phyloP scores from a whole-genome alignment of 371 early-diverging fungal species.

The Capniomyces stellatus region DNA sequence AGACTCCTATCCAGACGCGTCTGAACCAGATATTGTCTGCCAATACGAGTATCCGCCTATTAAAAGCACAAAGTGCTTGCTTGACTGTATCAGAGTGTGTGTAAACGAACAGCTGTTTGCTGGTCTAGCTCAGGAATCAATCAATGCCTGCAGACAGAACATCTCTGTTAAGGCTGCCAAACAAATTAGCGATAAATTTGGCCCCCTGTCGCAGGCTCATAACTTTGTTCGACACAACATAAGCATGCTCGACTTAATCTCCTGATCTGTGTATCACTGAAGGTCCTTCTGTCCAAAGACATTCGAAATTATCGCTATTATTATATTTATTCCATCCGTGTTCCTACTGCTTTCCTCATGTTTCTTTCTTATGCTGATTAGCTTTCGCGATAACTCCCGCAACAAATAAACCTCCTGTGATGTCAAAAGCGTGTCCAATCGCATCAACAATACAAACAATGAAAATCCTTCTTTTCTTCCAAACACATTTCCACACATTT shows the following conservation, averaged over 20 bases:
- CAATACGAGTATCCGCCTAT: neutral
- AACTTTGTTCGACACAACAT: neutral
- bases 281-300: constrained; percentile 3
- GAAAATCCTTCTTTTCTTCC: neutral
- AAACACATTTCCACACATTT: neutral
- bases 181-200: neutral
- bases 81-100: neutral
- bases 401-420: neutral
- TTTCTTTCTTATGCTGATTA: neutral
- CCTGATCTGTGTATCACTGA: too few relatives aligned
- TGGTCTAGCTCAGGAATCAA: neutral
- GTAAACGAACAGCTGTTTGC: neutral
- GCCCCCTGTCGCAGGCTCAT: neutral
- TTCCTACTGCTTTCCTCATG: neutral
- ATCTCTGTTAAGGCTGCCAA: neutral
- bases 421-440: neutral
- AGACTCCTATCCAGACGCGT: too few relatives aligned
- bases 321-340: neutral
- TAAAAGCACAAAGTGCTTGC: neutral
- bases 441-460: neutral
- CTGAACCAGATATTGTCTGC: too few relatives aligned
- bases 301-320: neutral
- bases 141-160: neutral
- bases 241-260: too few relatives aligned
- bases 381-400: neutral